These are phyloP conservation scores for Colletotrichum lindemuthianum DNA, from an alignment of 2,329 filamentous ascomycete genomes.

Conservation along the genomic window DNA sequence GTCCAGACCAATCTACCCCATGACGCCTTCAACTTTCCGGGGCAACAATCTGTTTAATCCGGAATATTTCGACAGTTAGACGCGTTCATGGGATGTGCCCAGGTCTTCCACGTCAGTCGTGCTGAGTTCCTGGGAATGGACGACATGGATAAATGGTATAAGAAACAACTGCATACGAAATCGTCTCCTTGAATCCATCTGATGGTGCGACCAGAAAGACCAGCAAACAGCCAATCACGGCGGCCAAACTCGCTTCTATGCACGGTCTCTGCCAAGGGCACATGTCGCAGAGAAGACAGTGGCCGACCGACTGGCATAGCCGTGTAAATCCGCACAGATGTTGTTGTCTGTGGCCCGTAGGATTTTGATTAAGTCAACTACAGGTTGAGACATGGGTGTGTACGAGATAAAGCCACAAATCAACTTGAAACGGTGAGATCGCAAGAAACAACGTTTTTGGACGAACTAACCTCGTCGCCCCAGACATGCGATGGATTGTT, in stretches of 20 bases:
- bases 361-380: constrained; percentile 6
- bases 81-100: not conserved
- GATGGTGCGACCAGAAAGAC: constrained; percentile 9
- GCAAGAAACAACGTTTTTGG: constrained; percentile 29
- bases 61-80: not conserved
- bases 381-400: constrained; percentile 21
- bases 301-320: not conserved
- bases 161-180: constrained; percentile 10
- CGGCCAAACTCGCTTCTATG: constrained; percentile 8
- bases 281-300: constrained; percentile 10
- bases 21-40: not conserved
- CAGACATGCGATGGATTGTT: constrained; percentile 19
- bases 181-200: constrained; percentile 4
- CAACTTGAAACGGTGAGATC: constrained; percentile 27
- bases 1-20: constrained; percentile 3
- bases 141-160: not conserved
- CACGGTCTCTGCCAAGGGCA: constrained; percentile 17
- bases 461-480: constrained; percentile 9
- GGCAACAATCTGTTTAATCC: not conserved
- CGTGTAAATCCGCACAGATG: constrained; percentile 8
- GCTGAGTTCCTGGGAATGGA: not conserved
- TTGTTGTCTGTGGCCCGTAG: not conserved
- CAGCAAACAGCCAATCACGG: constrained; percentile 13
- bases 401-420: constrained; percentile 28
- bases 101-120: not conserved